Conservation (phyloP, 306 rosid genomes). For the Pterocarpus macrocarpus region DNA sequence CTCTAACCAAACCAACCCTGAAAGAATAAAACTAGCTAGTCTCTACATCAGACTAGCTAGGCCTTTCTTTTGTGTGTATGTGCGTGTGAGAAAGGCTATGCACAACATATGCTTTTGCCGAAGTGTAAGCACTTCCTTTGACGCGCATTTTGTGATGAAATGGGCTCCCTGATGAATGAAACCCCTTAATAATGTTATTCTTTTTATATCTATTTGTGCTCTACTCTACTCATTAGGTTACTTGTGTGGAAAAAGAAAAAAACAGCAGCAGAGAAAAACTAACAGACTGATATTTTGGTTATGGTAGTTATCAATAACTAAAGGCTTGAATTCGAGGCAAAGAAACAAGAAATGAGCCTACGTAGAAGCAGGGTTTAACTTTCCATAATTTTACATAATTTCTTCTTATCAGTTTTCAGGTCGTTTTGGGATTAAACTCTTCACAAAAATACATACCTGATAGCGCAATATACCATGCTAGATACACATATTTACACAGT, state of each 20-base stretch:
- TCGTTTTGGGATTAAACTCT: too few species aligned
- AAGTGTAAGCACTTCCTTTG: constrained; percentile 6
- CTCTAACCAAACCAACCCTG: neutral
- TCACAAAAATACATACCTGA: too few species aligned
- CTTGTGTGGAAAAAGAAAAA: neutral
- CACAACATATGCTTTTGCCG: constrained; percentile 7
- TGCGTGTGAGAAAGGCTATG: neutral
- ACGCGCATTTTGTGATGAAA: constrained; percentile 15
- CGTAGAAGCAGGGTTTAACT: neutral
- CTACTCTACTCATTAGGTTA: neutral
- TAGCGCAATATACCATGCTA: too few species aligned
- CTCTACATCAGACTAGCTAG: neutral
- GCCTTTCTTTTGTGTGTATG: neutral
- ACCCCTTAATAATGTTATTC: neutral
- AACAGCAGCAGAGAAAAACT: neutral
- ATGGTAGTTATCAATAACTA: neutral
- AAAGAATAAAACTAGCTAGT: constrained; percentile 32
- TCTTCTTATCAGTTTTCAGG: too few species aligned
- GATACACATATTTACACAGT: too few species aligned
- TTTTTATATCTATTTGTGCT: neutral
- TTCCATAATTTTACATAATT: too few species aligned
- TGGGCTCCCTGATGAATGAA: constrained; percentile 1
- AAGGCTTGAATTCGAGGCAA: constrained; percentile 4
- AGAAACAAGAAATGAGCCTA: neutral
- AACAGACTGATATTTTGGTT: neutral